phyloP scores from a whole-genome alignment of 2,329 filamentous ascomycete genomes.

The Ceratocystis ficicola region DNA sequence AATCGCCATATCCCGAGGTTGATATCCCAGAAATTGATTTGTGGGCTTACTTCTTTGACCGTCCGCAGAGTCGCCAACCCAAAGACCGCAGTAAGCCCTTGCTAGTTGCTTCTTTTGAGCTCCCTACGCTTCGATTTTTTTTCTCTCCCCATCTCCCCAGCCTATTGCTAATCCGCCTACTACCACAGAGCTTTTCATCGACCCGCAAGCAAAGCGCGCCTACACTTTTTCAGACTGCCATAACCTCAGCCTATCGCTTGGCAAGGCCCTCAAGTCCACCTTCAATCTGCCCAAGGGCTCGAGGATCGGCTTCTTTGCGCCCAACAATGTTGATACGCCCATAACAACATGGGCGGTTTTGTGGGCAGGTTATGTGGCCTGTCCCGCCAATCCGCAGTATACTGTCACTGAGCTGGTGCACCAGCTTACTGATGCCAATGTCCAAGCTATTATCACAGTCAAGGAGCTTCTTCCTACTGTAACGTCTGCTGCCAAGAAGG shows the following conservation, averaged over 20 bases:
- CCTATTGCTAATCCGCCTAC: slow-evolving; percentile 13
- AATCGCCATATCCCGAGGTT: slow-evolving; percentile 52
- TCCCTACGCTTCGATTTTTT: not conserved
- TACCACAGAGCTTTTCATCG: slow-evolving; percentile 59
- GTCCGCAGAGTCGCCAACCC: slow-evolving; percentile 50
- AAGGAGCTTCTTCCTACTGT: slow-evolving; percentile 51
- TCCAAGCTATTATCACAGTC: slow-evolving; percentile 66
- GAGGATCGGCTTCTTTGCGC: slow-evolving; percentile 68
- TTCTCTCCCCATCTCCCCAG: not conserved
- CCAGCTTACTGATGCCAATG: slow-evolving; percentile 67
- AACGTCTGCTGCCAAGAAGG: slow-evolving; percentile 53
- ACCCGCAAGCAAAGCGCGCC: slow-evolving; percentile 52
- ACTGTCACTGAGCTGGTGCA: slow-evolving; percentile 72
- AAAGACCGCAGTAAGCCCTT: slow-evolving; percentile 56
- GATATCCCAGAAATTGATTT: slow-evolving; percentile 64
- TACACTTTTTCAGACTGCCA: slow-evolving; percentile 63
- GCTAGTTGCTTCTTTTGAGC: not conserved
- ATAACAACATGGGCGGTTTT: slow-evolving; percentile 63
- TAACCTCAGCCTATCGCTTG: slow-evolving; percentile 58
- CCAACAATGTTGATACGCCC: slow-evolving; percentile 76
- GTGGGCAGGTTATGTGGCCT: slow-evolving; percentile 72
- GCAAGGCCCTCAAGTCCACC: slow-evolving; percentile 58
- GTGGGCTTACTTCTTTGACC: slow-evolving; percentile 67
- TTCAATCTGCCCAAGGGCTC: slow-evolving; percentile 77
- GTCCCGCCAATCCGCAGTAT: slow-evolving; percentile 82